Base-by-base conservation (phyloP, 2,329 filamentous ascomycete species). In the Elsinoe batatas region DNA sequence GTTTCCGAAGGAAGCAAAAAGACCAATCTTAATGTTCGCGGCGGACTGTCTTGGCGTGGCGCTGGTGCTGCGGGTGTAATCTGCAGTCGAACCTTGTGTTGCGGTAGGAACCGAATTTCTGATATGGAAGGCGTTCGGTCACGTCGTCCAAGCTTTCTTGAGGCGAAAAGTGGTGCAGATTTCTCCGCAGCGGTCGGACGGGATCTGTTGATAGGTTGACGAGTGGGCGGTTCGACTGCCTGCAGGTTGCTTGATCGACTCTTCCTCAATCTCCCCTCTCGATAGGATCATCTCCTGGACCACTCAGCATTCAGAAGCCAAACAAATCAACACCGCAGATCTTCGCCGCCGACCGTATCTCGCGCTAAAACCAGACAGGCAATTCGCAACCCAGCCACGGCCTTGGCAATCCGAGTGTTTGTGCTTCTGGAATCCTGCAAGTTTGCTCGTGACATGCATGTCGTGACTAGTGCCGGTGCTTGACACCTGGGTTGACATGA, bases 81-180 rank as follows among this genome's bases (percentile, higher is more conserved):
- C 17, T 33, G 33, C 47, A 51, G 37, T 51, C 47, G 15, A 40
- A 40, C 8, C 26, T 30, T 44, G 40, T 22, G 18, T 22, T 11
- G 18, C 40, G 40, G 18, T 18, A 44, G 26, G 40, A 44, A 44
- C 18, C 40, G 40, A 44, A 17, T 20, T 44, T 13, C 18, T 15
- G 20, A 22, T 26, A 11, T 26, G 40, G 18, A 13, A 44, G 40
- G 26, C 26, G n/a, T 44, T 22, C 12, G 20, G 20, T 18, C 20
- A 44, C 17, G 40, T 26, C 18, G 40, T 44, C 40, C 40, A 44
- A 44, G 40, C 40, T 44, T 44, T 22, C 3, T 18, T 17, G 12
- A 26, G 20, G 20, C 40, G 40, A 44, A 44, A 22, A 44, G 40
- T 44, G 40, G 40, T 44, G 40, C 40, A 44, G 40, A 44, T 44